Conservation (phyloP, 805 yeast genomes). For the Pichia manshurica region DNA sequence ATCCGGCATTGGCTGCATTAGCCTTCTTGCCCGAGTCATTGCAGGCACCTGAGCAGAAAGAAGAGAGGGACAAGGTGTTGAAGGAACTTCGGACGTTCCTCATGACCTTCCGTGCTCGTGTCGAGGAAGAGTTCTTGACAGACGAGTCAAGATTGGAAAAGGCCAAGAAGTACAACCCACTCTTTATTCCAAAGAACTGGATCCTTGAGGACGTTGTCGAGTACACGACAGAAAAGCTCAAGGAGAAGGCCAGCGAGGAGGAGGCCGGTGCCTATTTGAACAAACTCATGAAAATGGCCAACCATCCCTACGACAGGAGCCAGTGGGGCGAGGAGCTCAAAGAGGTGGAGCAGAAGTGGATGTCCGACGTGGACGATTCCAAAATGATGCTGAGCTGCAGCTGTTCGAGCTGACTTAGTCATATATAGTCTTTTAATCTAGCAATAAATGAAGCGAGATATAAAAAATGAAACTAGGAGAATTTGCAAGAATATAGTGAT, state of each 20-base stretch:
- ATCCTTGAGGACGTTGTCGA: constrained; percentile 77
- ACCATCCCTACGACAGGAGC: constrained; percentile 61
- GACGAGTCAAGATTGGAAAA: constrained; percentile 35
- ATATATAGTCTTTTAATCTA: background rate
- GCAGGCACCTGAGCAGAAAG: constrained; percentile 18
- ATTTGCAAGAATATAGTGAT: background rate
- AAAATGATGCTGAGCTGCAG: constrained; percentile 67
- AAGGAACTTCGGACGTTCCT: constrained; percentile 49
- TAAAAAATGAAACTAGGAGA: no score
- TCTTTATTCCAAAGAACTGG: constrained; percentile 81
- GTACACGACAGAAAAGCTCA: constrained; percentile 28
- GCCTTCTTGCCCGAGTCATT: constrained; percentile 27
- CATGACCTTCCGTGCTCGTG: constrained; percentile 38
- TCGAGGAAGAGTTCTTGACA: constrained; percentile 28
- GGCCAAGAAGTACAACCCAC: constrained; percentile 58
- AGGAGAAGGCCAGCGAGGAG: constrained; percentile 37
- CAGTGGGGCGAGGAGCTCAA: constrained; percentile 65
- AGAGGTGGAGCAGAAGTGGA: constrained; percentile 54
- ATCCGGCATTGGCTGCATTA: constrained; percentile 23
- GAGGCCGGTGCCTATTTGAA: constrained; percentile 47
- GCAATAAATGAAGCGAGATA: background rate
- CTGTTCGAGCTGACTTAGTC: constrained; percentile 49
- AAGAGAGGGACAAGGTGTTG: constrained; percentile 35
- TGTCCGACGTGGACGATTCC: constrained; percentile 45
- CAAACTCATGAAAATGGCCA: constrained; percentile 65